Evolutionary conservation across 768 basidiomycete species (phyloP).

Genomic region (Dacryopinax primogenitus): DNA sequence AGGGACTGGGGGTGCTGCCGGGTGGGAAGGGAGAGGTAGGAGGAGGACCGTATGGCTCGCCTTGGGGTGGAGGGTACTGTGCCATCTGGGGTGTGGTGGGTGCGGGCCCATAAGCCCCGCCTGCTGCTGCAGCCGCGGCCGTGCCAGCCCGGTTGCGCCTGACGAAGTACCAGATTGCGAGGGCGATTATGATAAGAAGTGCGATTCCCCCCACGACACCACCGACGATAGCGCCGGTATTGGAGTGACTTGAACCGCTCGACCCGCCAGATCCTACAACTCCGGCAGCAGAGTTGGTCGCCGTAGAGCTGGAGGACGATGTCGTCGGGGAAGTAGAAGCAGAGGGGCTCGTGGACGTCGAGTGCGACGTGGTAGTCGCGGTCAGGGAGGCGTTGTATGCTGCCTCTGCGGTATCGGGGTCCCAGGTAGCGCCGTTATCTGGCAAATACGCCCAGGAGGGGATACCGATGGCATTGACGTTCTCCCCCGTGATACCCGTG

Average conservation of each 20-base stretch:
- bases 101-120: too few species aligned
- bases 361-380: background rate
- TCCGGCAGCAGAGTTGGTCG: background rate
- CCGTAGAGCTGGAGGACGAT: background rate
- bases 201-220: slow-evolving; percentile 38
- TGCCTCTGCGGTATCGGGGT: background rate
- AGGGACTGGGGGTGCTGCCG: background rate
- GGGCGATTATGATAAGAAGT: slow-evolving; percentile 22
- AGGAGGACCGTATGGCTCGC: background rate
- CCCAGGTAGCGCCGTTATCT: slow-evolving; percentile 1
- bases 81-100: background rate
- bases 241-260: background rate
- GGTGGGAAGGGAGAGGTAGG: background rate
- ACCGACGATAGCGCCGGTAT: slow-evolving; percentile 39
- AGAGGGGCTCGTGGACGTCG: background rate
- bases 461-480: background rate
- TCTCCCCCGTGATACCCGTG: background rate
- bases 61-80: background rate
- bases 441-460: slow-evolving; percentile 3
- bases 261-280: background rate
- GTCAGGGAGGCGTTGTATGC: background rate
- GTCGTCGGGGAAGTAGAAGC: background rate
- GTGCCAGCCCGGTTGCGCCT: slow-evolving; percentile 12
- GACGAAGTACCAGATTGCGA: slow-evolving; percentile 23
- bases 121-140: background rate